phyloP scores from a whole-genome alignment of 495 filamentous ascomycete species.

The Penicillium coprophilum region DNA sequence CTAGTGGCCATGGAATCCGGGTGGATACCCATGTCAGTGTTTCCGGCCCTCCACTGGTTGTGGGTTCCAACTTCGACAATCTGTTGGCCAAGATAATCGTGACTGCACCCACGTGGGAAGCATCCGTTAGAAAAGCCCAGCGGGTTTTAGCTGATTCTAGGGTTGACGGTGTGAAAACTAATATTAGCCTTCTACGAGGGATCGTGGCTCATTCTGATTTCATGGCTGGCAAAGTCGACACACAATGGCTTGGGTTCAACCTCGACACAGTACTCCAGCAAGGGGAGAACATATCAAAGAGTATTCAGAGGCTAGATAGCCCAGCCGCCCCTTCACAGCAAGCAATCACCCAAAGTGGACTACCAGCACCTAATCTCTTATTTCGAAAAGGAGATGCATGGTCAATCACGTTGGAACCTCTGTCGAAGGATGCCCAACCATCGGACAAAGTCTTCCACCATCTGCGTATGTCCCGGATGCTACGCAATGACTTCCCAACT shows the following conservation, averaged over 20 bases:
- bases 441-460: slow-evolving; percentile 35
- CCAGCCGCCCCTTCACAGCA: slow-evolving; percentile 8
- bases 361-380: slow-evolving; percentile 39
- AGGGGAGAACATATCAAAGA: slow-evolving; percentile 30
- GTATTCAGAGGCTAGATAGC: slow-evolving; percentile 2
- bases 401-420: slow-evolving; percentile 49
- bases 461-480: slow-evolving; percentile 52
- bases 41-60: slow-evolving; percentile 33
- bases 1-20: slow-evolving; percentile 55
- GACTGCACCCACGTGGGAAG: slow-evolving; percentile 52
- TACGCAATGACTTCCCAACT: slow-evolving; percentile 58
- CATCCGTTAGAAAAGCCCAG: slow-evolving; percentile 50
- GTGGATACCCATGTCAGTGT: slow-evolving; percentile 54
- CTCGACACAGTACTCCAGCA: slow-evolving; percentile 39
- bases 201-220: slow-evolving; percentile 54
- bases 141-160: slow-evolving; percentile 54
- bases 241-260: slow-evolving; percentile 56
- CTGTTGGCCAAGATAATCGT: slow-evolving; percentile 63
- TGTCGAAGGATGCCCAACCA: slow-evolving; percentile 13
- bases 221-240: slow-evolving; percentile 45
- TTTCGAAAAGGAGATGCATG: slow-evolving; percentile 59
- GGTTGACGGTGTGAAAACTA: slow-evolving; percentile 56
- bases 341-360: slow-evolving; percentile 4
- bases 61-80: slow-evolving; percentile 59
- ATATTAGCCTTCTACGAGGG: slow-evolving; percentile 51